phyloP scores from a whole-genome alignment of 73 alveolate species.

The Blepharisma stoltei region DNA sequence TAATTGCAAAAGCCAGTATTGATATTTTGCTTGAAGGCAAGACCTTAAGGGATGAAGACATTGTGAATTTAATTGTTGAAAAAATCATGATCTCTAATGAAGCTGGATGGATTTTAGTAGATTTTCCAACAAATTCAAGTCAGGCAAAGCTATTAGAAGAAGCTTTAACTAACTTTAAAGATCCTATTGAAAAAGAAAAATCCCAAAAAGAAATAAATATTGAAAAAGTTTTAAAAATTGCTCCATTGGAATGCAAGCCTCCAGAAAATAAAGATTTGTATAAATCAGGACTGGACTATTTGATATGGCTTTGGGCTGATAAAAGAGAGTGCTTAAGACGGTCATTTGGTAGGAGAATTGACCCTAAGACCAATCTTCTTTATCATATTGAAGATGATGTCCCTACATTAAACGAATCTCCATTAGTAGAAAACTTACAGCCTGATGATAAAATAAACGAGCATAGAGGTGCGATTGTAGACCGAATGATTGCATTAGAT shows the following conservation, averaged over 20 bases:
- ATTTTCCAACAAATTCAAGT: slow-evolving; percentile 87
- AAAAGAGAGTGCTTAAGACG: slow-evolving; percentile 70
- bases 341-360: slow-evolving; percentile 92
- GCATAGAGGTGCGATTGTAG: slow-evolving; percentile 74
- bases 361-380: slow-evolving; percentile 59
- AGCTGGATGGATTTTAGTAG: slow-evolving; percentile 86
- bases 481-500: slow-evolving; percentile 85
- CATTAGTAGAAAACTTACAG: slow-evolving; percentile 86
- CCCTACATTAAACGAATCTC: slow-evolving; percentile 88
- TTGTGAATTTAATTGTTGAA: slow-evolving; percentile 17
- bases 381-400: slow-evolving; percentile 92
- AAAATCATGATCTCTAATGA: background rate
- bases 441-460: slow-evolving; percentile 78
- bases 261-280: background rate
- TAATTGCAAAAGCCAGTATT: slow-evolving; percentile 42
- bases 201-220: background rate
- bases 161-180: slow-evolving; percentile 78
- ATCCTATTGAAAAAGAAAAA: slow-evolving; percentile 66
- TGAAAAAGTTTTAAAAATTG: background rate
- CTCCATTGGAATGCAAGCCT: background rate
- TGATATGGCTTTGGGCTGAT: background rate
- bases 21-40: slow-evolving; percentile 1
- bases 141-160: slow-evolving; percentile 87
- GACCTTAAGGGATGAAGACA: slow-evolving; percentile 3
- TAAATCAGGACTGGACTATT: slow-evolving; percentile 24